Evolutionary conservation across 352 stramenopile species (phyloP), one percentile per base, ranked within the genome.

Genomic region (Pythium dissimile): DNA sequence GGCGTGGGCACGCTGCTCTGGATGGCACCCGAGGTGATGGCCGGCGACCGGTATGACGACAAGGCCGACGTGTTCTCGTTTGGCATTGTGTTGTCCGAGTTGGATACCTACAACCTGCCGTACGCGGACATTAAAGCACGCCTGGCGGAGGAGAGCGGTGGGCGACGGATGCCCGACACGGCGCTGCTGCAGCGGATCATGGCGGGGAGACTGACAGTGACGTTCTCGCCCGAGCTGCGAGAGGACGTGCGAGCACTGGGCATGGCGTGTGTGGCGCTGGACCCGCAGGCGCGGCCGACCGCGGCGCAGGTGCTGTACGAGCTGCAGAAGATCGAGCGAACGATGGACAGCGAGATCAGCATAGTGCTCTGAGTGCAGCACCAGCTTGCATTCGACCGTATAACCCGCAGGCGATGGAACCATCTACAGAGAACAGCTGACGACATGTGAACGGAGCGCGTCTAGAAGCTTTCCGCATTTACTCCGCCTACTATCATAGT

Each of bases 11-110:
- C 75, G 0, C 38, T 46, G 11, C 54, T 71, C 2, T 84, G 74
- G 71, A 81, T 80, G 72, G 74, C 74, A 15, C 74, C 74, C 3
- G 74, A 84, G 24, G 71, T 84, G 5, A 72, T 84, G 64, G 61
- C 75, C 62, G 72, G 67, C n/a, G 62, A 79, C 10, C 67, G 47
- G 11, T 82, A 79, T 59, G 35, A 77, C 50, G 58, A 70, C 3
- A 79, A 71, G 24, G 72, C 72, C 37, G 72, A 79, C 43, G 70
- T 76, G n/a, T 77, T 76, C 53, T 75, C 67, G 44, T 76, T 79
- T 21, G 67, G 71, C 5, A 54, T 79, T 6, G 60, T 79, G 18
- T 37, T 79, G 10, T 69, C 67, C 0, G 71, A 79, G 45, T 15
- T 79, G 41, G 70, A 79, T 41, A 69, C 56, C 24, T 60, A 73